Conservation (phyloP, 345 rosid genomes). For the Corymbia maculata region DNA sequence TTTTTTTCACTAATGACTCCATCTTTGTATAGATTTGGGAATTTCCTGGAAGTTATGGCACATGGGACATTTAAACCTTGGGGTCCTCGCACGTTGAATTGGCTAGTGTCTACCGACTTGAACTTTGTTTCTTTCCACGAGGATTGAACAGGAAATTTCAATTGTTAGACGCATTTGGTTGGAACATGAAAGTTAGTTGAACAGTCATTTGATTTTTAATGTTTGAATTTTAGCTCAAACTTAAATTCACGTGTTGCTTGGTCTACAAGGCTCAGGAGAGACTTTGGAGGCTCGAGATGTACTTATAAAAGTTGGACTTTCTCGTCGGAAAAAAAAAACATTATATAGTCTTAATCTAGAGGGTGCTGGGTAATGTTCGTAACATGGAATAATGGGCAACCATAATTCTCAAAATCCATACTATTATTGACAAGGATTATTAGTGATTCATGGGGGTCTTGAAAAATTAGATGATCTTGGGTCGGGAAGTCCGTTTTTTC, state of each 20-base stretch:
- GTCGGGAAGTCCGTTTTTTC: not conserved
- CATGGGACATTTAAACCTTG: not conserved
- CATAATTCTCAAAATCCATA: not conserved
- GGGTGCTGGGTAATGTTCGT: not conserved
- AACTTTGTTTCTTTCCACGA: not conserved
- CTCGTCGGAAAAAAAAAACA: too few relatives aligned
- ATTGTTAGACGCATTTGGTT: not conserved
- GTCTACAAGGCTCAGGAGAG: too few relatives aligned
- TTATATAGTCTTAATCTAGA: not conserved
- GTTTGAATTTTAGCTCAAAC: not conserved
- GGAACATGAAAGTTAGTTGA: not conserved
- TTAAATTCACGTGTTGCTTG: not conserved
- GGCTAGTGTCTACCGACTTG: not conserved
- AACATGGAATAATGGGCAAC: not conserved
- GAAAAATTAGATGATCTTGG: not conserved
- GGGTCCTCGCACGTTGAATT: not conserved
- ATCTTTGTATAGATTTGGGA: not conserved
- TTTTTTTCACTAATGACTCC: not conserved
- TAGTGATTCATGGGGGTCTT: not conserved
- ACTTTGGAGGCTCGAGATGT: too few relatives aligned
- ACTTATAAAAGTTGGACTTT: too few relatives aligned
- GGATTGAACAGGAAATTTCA: not conserved
- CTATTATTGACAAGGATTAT: not conserved
- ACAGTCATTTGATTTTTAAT: not conserved
- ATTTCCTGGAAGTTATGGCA: not conserved